Evolutionary conservation across 164 flowering plant genomes (phyloP).

Genomic region (Macadamia integrifolia): DNA sequence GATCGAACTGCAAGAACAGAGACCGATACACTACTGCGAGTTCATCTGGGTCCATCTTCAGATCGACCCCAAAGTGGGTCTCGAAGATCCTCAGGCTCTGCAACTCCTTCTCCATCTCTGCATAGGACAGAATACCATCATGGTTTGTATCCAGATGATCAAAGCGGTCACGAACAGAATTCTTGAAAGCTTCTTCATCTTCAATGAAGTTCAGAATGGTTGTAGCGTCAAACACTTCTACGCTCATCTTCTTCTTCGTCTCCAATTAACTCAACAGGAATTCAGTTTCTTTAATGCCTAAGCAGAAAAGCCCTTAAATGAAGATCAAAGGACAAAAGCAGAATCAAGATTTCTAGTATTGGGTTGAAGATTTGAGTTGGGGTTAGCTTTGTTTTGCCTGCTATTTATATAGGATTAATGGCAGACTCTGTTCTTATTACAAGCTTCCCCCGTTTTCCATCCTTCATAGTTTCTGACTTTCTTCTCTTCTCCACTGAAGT

Average conservation of each 20-base stretch:
- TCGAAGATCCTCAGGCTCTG: conserved; percentile 15
- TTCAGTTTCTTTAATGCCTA: background rate
- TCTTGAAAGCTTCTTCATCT: conserved; percentile 9
- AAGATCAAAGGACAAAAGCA: no score
- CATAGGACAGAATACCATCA: conserved; percentile 12
- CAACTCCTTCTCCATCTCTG: conserved; percentile 13
- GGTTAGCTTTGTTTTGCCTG: no score
- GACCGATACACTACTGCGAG: conserved; percentile 8
- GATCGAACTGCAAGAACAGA: conserved; percentile 11
- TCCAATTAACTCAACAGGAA: no score
- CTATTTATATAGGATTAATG: no score
- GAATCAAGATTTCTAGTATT: no score
- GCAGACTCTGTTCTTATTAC: no score
- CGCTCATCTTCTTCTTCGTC: conserved; percentile 9
- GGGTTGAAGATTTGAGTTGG: no score
- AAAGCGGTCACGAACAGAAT: conserved; percentile 6
- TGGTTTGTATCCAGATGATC: conserved; percentile 3
- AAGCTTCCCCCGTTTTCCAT: no score
- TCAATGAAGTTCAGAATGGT: conserved; percentile 14
- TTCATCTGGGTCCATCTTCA: conserved; percentile 9
- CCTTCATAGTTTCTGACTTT: no score
- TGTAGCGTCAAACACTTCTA: conserved; percentile 14
- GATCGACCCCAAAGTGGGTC: conserved; percentile 17
- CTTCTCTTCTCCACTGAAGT: no score
- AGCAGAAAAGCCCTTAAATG: no score